These are phyloP conservation scores for Quercus berberidifolia DNA, from an alignment of 306 rosid genomes.

Conservation along the genomic window DNA sequence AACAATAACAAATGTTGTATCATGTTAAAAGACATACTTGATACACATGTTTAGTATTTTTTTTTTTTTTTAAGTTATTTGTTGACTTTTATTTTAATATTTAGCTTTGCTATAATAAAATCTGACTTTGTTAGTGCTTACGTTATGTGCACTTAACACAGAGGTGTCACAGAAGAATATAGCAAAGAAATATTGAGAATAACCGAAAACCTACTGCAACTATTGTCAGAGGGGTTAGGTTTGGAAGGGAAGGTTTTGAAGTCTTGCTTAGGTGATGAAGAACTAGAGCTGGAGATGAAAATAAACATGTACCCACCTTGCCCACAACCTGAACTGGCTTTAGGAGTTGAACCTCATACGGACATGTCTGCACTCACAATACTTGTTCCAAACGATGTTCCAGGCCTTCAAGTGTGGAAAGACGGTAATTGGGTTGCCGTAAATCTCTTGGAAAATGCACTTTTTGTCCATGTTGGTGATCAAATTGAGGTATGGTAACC, in stretches of 20 bases:
- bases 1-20: too few relatives aligned
- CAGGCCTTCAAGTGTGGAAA: conserved; percentile 61
- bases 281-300: conserved; percentile 60
- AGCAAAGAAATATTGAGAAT: conserved; percentile 41
- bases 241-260: conserved; percentile 41
- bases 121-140: too few relatives aligned
- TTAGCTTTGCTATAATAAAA: too few relatives aligned
- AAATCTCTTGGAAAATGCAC: conserved; percentile 37
- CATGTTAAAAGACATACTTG: too few relatives aligned
- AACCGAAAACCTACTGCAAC: conserved; percentile 33
- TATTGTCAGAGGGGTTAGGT: conserved; percentile 54
- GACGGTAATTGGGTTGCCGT: conserved; percentile 48
- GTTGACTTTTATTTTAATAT: too few relatives aligned
- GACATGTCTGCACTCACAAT: conserved; percentile 69
- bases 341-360: conserved; percentile 76
- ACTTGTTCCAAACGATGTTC: conserved; percentile 53
- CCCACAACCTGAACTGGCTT: conserved; percentile 63
- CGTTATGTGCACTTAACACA: background rate
- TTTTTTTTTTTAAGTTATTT: too few relatives aligned
- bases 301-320: conserved; percentile 78
- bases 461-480: conserved; percentile 60
- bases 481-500: conserved; percentile 43
- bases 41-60: too few relatives aligned
- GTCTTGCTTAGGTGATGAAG: conserved; percentile 37
- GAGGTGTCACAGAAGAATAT: conserved; percentile 54